Conservation (phyloP, 305 asterid species). For the Solanum chacoense region DNA sequence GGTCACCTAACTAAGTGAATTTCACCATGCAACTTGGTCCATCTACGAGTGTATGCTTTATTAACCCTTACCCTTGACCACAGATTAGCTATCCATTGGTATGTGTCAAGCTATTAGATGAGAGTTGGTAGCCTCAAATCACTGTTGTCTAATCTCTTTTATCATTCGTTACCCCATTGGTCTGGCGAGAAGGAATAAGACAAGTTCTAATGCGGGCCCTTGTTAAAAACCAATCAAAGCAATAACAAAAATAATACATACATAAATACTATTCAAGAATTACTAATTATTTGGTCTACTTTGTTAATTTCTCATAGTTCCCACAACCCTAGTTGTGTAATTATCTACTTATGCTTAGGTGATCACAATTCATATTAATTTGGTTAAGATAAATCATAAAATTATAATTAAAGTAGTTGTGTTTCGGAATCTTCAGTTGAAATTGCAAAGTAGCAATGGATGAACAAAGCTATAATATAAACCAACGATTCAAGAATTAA, state of each 20-base stretch:
- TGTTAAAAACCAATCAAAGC: neutral
- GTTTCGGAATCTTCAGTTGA: neutral
- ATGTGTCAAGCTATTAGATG: neutral
- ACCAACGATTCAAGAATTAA: neutral
- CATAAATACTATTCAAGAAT: neutral
- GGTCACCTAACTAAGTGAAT: neutral
- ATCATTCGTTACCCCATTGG: neutral
- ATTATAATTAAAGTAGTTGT: neutral
- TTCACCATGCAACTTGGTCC: neutral
- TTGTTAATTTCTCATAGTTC: neutral
- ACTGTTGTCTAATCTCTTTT: neutral
- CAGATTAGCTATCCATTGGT: neutral
- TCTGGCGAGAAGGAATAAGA: neutral
- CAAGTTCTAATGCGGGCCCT: neutral
- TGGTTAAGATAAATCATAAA: neutral
- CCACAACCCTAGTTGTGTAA: neutral
- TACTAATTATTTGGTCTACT: too few species aligned
- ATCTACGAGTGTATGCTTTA: neutral
- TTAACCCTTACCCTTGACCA: neutral
- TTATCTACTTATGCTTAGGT: neutral
- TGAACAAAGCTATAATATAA: neutral
- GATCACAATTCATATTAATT: too few species aligned
- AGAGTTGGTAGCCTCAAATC: neutral
- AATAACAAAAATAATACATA: too few species aligned
- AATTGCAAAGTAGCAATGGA: neutral